Evolutionary conservation across 108 stramenopile genomes (phyloP).

Genomic region (Phaeodactylum tricornutum): DNA sequence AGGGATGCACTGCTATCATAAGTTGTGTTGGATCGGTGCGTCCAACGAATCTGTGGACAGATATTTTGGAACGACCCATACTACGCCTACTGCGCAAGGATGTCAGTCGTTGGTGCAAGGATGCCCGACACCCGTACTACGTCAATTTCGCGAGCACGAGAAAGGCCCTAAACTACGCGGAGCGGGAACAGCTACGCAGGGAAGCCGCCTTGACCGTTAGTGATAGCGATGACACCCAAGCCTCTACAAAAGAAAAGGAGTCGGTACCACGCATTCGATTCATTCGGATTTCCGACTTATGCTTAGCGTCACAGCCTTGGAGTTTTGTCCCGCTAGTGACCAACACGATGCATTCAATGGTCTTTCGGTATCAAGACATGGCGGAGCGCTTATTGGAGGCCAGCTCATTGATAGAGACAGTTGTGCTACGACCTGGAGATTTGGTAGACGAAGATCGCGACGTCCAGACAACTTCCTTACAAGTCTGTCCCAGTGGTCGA

Average conservation of each 20-base stretch:
- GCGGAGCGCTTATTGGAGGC: slow-evolving; percentile 40
- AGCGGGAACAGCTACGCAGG: slow-evolving; percentile 46
- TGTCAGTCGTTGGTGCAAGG: slow-evolving; percentile 54
- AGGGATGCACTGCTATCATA: slow-evolving; percentile 45
- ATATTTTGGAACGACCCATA: slow-evolving; percentile 41
- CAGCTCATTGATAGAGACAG: slow-evolving; percentile 46
- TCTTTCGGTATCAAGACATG: slow-evolving; percentile 57
- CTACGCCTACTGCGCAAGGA: slow-evolving; percentile 32
- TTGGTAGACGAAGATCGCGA: slow-evolving; percentile 42
- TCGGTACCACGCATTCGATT: slow-evolving; percentile 40
- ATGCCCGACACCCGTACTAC: slow-evolving; percentile 56
- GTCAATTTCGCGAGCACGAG: slow-evolving; percentile 44
- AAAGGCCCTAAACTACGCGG: slow-evolving; percentile 50
- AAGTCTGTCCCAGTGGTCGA: slow-evolving; percentile 32
- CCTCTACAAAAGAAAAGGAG: slow-evolving; percentile 15
- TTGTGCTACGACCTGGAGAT: slow-evolving; percentile 59
- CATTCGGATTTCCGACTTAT: slow-evolving; percentile 55
- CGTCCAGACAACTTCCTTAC: slow-evolving; percentile 43
- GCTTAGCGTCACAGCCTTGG: slow-evolving; percentile 35
- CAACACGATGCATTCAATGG: slow-evolving; percentile 42
- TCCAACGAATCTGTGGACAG: slow-evolving; percentile 50
- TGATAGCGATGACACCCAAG: slow-evolving; percentile 10
- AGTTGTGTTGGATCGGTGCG: slow-evolving; percentile 52
- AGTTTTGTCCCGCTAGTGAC: slow-evolving; percentile 34
- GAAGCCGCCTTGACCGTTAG: slow-evolving; percentile 20